These are phyloP conservation scores for Sarocladiaceae sp. DNA, from an alignment of 2,329 filamentous ascomycete genomes.

Conservation along the genomic window DNA sequence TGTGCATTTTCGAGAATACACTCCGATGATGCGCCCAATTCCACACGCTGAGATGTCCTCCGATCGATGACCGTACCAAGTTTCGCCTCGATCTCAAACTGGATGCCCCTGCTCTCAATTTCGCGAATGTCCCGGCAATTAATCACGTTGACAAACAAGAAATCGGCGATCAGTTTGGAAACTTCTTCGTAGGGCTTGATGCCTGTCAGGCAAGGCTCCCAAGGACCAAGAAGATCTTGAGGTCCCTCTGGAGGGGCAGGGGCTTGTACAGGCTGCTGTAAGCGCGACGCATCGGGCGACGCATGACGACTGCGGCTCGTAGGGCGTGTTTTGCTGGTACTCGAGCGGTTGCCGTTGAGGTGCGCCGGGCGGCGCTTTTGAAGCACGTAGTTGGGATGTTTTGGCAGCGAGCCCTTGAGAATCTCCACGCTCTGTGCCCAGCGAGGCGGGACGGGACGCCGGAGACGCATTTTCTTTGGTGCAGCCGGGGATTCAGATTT, in stretches of 20 bases:
- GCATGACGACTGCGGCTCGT: slow-evolving; percentile 33
- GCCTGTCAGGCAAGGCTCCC: slow-evolving; percentile 64
- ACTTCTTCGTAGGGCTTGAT: slow-evolving; percentile 67
- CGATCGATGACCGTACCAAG: slow-evolving; percentile 75
- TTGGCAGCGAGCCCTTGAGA: slow-evolving; percentile 30
- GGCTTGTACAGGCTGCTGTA: slow-evolving; percentile 15
- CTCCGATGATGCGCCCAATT: slow-evolving; percentile 62
- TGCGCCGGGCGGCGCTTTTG: slow-evolving; percentile 30
- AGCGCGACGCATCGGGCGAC: slow-evolving; percentile 35
- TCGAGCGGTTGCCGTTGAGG: slow-evolving; percentile 7
- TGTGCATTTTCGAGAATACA: slow-evolving; percentile 55
- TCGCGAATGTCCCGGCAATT: slow-evolving; percentile 59
- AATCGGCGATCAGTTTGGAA: slow-evolving; percentile 72
- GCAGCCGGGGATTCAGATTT: slow-evolving; percentile 27
- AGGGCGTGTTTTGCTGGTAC: slow-evolving; percentile 26
- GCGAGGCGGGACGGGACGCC: slow-evolving; percentile 32
- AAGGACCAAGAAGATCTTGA: slow-evolving; percentile 42
- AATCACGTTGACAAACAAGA: slow-evolving; percentile 67
- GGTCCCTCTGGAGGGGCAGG: slow-evolving; percentile 15
- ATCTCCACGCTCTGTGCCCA: slow-evolving; percentile 40
- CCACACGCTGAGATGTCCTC: slow-evolving; percentile 62
- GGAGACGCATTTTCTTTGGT: slow-evolving; percentile 32
- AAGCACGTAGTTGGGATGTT: slow-evolving; percentile 38
- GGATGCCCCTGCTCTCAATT: slow-evolving; percentile 56
- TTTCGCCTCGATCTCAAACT: slow-evolving; percentile 93